These are phyloP conservation scores for Phylloporus sp. DNA, from an alignment of 768 basidiomycete species.

Conservation along the genomic window DNA sequence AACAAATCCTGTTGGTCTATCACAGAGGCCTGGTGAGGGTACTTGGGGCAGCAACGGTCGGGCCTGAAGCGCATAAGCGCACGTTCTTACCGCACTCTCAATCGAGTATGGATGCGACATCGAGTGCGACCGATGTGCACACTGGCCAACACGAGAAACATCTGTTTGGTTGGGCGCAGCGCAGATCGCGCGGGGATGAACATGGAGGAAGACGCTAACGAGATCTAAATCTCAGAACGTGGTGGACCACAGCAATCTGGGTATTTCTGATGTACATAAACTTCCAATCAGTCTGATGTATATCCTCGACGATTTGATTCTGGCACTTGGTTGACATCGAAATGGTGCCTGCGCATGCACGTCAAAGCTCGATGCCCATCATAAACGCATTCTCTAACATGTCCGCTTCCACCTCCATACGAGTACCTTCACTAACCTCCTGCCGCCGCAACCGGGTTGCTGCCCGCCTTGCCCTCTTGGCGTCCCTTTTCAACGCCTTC, in stretches of 20 bases:
- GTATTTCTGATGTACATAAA: no score
- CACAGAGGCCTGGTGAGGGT: conserved; percentile 54
- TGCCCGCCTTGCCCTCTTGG: conserved; percentile 58
- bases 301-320: background rate
- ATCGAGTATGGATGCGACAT: background rate
- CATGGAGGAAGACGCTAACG: background rate
- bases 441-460: conserved; percentile 29
- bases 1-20: background rate
- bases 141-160: background rate
- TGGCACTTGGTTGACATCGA: background rate
- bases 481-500: conserved; percentile 57
- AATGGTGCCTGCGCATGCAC: no score
- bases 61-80: conserved; percentile 6
- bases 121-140: background rate
- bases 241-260: no score
- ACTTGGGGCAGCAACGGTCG: conserved; percentile 43
- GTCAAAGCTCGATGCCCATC: conserved; percentile 16
- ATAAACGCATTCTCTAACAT: conserved; percentile 23
- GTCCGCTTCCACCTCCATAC: conserved; percentile 33
- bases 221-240: background rate
- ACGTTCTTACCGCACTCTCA: conserved; percentile 5
- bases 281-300: background rate
- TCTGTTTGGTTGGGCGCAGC: conserved; percentile 3
- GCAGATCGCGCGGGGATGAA: conserved; percentile 2
- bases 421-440: conserved; percentile 1